Evolutionary conservation across 2,329 filamentous ascomycete genomes (phyloP), one percentile per base, ranked within the genome.

Genomic region (Fusarium sp.): DNA sequence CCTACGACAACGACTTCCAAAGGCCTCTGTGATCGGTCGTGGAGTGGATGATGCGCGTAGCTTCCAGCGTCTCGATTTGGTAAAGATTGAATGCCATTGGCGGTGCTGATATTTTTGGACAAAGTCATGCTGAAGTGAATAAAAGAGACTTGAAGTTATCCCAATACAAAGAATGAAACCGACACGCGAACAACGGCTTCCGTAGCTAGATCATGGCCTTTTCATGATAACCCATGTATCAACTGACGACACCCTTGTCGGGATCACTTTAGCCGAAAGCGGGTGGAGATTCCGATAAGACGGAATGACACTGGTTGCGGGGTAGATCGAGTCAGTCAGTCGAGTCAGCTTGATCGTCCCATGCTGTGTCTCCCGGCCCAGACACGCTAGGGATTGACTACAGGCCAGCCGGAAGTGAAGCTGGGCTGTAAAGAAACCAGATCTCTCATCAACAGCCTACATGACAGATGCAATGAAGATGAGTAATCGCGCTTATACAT

Each of bases 1-100:
- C 57, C 61, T 8, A 61, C 47, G 19, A 65, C 36, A n/a, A 61
- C 38, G 6, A 65, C 40, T 17, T 51, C 34, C 8, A 51, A 26
- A 17, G 31, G 47, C 11, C 33, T 51, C 13, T 39, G 47, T 51
- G 59, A 44, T 19, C n/a, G 46, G 6, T 57, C 53, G 1, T 62
- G 28, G 0, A 62, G 28, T 6, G 59, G 54, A 21, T 62, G 28
- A 4, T 47, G 45, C 3, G 46, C 47, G 5, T 62, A 62, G n/a
- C 31, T 19, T 7, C n/a, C 15, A 24, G 21, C 13, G 0, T 5
- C 13, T 50, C 11, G 3, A 5, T 5, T 5, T 26, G 10, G 14
- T 7, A 22, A 10, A 17, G 33, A 10, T 5, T n/a, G 19, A 2
- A 19, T 24, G 33, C 17, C 33, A 6, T 19, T 50, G 33, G 33